A percentile compares a stretch with the other conserved stretches of the same genome.
phyloP scores from a whole-genome alignment of 345 rosid species.

The Syzygium grande region DNA sequence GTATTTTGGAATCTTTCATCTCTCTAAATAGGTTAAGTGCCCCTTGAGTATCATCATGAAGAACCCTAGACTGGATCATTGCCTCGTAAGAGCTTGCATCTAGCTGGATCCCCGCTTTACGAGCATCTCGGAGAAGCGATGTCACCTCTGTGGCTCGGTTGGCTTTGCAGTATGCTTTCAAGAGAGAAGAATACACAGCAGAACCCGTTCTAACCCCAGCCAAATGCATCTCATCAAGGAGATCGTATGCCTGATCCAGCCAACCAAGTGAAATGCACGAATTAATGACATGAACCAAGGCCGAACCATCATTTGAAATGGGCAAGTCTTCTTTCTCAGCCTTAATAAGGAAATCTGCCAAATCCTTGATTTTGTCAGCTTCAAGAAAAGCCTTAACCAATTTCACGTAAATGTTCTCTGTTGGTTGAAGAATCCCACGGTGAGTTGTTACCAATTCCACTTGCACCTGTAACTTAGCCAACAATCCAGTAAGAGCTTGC shows the following conservation, averaged over 20 bases:
- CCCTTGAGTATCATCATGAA: conserved; percentile 63
- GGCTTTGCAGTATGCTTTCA: conserved; percentile 69
- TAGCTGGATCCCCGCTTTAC: conserved; percentile 78
- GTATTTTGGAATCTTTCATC: conserved; percentile 66
- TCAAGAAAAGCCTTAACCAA: conserved; percentile 79
- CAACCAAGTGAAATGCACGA: conserved; percentile 77
- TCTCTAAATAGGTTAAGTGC: conserved; percentile 70
- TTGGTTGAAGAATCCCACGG: conserved; percentile 76
- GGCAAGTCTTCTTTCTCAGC: conserved; percentile 68
- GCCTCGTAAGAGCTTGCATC: conserved; percentile 75
- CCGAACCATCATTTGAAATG: conserved; percentile 61
- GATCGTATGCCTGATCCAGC: conserved; percentile 92
- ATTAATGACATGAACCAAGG: conserved; percentile 55
- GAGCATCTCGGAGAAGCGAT: conserved; percentile 78
- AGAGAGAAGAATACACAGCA: conserved; percentile 59
- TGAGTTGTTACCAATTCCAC: conserved; percentile 60
- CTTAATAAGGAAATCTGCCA: conserved; percentile 63
- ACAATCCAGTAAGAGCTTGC: conserved; percentile 37
- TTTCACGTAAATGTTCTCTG: conserved; percentile 55
- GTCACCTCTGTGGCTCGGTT: conserved; percentile 49
- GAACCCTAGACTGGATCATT: conserved; percentile 49
- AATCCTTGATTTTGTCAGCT: conserved; percentile 60
- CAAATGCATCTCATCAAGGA: conserved; percentile 84
- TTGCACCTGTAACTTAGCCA: conserved; percentile 44
- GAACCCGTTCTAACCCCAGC: conserved; percentile 65